phyloP scores from a whole-genome alignment of 2,329 filamentous ascomycete species.

The Aspergillus ibericus region DNA sequence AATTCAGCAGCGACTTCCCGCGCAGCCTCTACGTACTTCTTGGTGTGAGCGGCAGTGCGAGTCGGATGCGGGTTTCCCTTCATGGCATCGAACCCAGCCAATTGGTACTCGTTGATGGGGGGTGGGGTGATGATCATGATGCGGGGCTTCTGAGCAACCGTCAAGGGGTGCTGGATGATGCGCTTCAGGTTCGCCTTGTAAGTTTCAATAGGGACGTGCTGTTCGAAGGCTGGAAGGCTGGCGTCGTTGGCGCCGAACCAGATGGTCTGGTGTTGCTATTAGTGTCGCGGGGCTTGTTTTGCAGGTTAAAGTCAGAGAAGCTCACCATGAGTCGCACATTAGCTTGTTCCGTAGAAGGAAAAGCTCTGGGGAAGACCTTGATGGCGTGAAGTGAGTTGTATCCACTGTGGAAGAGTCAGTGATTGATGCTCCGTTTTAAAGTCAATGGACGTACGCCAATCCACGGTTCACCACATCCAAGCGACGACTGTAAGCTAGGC shows the following conservation, averaged over 20 bases:
- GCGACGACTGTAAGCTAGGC: constrained; percentile 68
- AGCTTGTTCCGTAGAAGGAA: constrained; percentile 64
- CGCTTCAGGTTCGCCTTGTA: constrained; percentile 71
- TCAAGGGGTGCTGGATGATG: constrained; percentile 70
- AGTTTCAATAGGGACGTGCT: constrained; percentile 74
- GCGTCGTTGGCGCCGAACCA: constrained; percentile 93
- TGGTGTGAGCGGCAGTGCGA: constrained; percentile 63
- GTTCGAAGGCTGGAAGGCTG: constrained; percentile 64
- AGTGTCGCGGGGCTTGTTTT: neutral
- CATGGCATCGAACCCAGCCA: constrained; percentile 50
- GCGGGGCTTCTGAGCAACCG: constrained; percentile 70
- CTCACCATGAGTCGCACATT: constrained; percentile 46
- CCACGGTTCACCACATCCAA: constrained; percentile 88
- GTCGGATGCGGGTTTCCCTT: constrained; percentile 51
- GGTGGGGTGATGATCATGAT: constrained; percentile 77
- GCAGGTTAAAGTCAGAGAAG: neutral
- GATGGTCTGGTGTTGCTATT: constrained; percentile 57
- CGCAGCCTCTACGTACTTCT: constrained; percentile 65
- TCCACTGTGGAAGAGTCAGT: constrained; percentile 51
- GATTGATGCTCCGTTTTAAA: constrained; percentile 2
- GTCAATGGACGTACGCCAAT: constrained; percentile 54
- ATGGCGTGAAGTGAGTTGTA: constrained; percentile 80
- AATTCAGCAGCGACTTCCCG: constrained; percentile 60
- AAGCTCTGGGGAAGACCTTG: constrained; percentile 65
- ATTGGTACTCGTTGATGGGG: constrained; percentile 74